Base-by-base conservation (phyloP, 345 rosid genomes). In the Pistacia atlantica region DNA sequence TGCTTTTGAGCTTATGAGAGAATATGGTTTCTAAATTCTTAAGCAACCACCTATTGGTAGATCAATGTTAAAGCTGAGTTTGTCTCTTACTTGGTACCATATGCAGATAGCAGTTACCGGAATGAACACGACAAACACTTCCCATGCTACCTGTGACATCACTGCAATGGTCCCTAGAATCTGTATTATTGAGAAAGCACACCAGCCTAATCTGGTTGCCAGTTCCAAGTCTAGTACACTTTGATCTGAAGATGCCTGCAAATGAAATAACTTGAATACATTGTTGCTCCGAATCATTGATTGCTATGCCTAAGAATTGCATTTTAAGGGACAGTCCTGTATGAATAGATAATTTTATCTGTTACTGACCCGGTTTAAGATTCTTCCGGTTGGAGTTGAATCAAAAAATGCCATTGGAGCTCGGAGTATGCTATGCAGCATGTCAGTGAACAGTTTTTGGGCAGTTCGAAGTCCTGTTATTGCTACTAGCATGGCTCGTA, bases 381-480 rank as follows among this genome's bases (percentile, higher is more conserved):
- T 95, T 86, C 98, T 88, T 80, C 98, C 97, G 18, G 94, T 83
- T 56, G 97, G 98, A 77, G 98, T 95, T 80, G 98, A 91, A 74
- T 95, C 98, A 66, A 95, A 95, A 77, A 95, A 95, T 52, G 97
- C 80, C 98, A 95, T 93, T 2, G 98, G 98, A 79, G 98, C 91
- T 73, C 91, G 84, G 78, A 90, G 65, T 38, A 95, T 63, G 78
- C 91, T 91, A 11, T 76, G 86, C 75, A 95, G 88, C 98, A 95
- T 91, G 75, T 87, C 88, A 48, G 79, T 77, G 86, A 93, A 95
- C 83, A 93, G 90, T 71, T 80, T 93, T 75, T 95, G 80, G 38
- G 98, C 95, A 17, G 98, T 90, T 77, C 72, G 81, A 54, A 95
- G 90, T 63, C 98, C 98, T 69, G 92, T 82, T 77, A 85, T 70